Base-by-base conservation (phyloP, 2,329 filamentous ascomycete species). In the Arachnomyces sp. region DNA sequence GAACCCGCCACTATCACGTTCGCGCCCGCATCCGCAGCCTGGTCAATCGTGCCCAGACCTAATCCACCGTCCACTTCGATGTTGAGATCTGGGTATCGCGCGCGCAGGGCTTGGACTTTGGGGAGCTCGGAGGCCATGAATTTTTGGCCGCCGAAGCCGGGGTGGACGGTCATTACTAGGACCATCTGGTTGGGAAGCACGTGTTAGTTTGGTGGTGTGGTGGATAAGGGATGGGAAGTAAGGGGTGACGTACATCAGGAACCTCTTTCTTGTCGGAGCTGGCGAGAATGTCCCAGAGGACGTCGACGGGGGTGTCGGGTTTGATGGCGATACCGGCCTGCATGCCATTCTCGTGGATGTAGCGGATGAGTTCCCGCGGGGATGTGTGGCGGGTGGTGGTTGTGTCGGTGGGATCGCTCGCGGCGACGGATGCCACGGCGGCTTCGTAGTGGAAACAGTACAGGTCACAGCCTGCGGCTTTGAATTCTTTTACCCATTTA, bases 361-460 rank as follows among this genome's bases (percentile, higher is more conserved):
- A 94, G 52, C 77, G 77, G 54, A 96, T 86, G 54, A 98, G 70
- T 52, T 90, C 85, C 56, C 79, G 81, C 4, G 92, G 90, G 55
- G 68, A 88, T 2, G 90, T 96, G 62, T 79, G 82, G 44, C 71
- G 63, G 40, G 59, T 67, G 1, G 84, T 82, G 11, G 78, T 79
- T 39, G 68, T 74, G 41, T 73, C 76, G 52, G 83, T 79, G 35
- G 90, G 89, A 40, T 74, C 79, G 58, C 89, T 86, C 55, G 89
- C 88, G 28, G 84, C 87, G 32, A 84, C 85, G 37, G 86, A 94
- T 51, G 70, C 66, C 36, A 92, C 76, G 48, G 92, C 92, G 17
- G 92, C 92, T 69, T 98, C 92, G 67, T 96, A 96, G 73, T 98
- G 92, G 73, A 98, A 98, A 73, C 92, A 96, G 73, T 98, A 98